Base-by-base conservation (phyloP, 2,329 filamentous ascomycete species). In the Neopestalotiopsis sp. region DNA sequence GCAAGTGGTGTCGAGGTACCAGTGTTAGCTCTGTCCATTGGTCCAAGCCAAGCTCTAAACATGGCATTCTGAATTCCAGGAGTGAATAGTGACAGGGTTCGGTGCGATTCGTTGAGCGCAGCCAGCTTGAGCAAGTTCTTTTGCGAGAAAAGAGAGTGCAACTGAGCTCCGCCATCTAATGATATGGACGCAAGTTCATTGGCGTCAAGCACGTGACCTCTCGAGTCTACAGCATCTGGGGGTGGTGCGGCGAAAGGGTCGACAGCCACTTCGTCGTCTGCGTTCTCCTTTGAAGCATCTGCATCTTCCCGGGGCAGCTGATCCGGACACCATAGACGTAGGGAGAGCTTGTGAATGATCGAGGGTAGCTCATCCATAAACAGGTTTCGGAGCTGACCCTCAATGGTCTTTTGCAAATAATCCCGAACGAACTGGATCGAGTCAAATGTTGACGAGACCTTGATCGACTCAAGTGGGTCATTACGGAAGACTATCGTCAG, bases 301-400 rank as follows among this genome's bases (percentile, higher is more conserved):
- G 89, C 85, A 70, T 89, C 86, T 73, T 93, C 91, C 64, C 89
- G 88, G 28, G 89, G 87, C 65, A 90, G 86, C 78, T 96, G 94
- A 74, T 98, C 95, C 0, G 95, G 94, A 67, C 94, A 96, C 91
- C 94, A 97, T 64, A 98, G 82, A 72, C 93, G 90, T 68, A 98
- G 84, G 0, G 95, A 98, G 24, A 99, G 83, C 65, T 94, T 90
- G 81, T 99, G 96, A 71, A 99, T 97, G 69, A 98, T 98, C 63
- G 95, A 95, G 0, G 96, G 96, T 30, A 99, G 83, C 79, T 99
- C 96, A 72, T 99, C 95, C 94, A 98, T 98, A 86, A 99, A 97
- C 72, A 99, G 79, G 67, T 95, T 94, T 38, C 96, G 91, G 70
- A 99, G 83, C 80, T 98, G 96, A 65, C 90, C 92, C 82, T 99